phyloP scores from a whole-genome alignment of 208 protist species.

The Wallacemonas sp. region DNA sequence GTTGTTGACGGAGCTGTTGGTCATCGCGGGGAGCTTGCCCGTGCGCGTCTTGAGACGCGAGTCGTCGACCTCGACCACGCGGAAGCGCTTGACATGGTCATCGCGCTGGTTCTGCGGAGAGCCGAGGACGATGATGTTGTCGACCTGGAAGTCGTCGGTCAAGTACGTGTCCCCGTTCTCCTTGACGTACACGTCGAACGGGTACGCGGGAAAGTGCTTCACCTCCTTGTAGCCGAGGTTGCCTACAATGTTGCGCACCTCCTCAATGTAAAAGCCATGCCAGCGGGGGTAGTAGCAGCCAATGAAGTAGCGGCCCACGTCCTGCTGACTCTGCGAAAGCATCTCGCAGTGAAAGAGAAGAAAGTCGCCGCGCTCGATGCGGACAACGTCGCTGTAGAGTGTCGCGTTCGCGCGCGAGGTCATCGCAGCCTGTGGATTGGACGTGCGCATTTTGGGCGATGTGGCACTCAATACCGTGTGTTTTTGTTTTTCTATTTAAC shows the following conservation, averaged over 20 bases:
- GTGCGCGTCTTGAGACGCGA: conserved; percentile 57
- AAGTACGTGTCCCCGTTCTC: conserved; percentile 73
- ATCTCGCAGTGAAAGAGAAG: conserved; percentile 82
- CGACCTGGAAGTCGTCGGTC: conserved; percentile 86
- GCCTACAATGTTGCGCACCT: conserved; percentile 84
- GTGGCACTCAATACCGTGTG: too few relatives aligned
- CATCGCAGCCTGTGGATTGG: neutral
- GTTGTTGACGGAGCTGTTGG: conserved; percentile 37
- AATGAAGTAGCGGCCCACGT: conserved; percentile 88
- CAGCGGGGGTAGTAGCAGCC: conserved; percentile 91
- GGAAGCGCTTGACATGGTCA: conserved; percentile 79
- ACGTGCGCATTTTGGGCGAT: neutral
- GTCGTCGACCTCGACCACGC: conserved; percentile 82
- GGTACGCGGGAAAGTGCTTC: conserved; percentile 77
- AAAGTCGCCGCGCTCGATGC: conserved; percentile 80
- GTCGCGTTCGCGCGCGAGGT: conserved; percentile 28
- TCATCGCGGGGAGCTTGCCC: conserved; percentile 27
- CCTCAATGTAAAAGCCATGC: conserved; percentile 89
- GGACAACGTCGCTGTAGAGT: conserved; percentile 82
- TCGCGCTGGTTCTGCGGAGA: conserved; percentile 83
- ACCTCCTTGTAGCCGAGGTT: conserved; percentile 74
- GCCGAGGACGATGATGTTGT: conserved; percentile 66
- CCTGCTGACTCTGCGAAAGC: conserved; percentile 61
- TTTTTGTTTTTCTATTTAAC: too few relatives aligned
- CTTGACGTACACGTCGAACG: conserved; percentile 84